Conservation (phyloP, 108 stramenopile species). For the Cyclotella baltica region DNA sequence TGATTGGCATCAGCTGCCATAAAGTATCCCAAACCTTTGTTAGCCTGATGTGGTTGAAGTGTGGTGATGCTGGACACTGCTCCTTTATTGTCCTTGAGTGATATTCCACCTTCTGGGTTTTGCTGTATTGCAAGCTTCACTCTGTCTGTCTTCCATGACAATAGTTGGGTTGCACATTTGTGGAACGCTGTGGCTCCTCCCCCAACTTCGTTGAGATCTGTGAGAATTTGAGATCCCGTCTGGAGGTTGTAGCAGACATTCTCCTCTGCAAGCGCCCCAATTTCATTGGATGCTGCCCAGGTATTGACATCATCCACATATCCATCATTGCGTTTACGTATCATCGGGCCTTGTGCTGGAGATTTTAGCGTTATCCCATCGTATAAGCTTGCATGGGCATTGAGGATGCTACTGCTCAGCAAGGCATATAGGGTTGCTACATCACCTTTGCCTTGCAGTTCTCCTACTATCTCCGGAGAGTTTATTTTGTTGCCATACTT, state of each 20-base stretch:
- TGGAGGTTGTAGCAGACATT: not conserved
- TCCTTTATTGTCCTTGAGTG: not conserved
- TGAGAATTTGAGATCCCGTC: not conserved
- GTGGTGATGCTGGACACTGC: not conserved
- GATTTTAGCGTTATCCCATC: not conserved
- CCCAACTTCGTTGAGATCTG: not conserved
- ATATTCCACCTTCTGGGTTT: not conserved
- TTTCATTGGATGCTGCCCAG: not conserved
- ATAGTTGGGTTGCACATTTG: constrained; percentile 1
- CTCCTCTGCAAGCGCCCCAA: not conserved
- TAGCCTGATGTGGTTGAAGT: not conserved
- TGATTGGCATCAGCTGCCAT: not conserved
- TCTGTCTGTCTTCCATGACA: not conserved
- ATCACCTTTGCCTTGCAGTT: constrained; percentile 33
- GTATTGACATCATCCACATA: constrained; percentile 31
- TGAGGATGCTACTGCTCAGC: not conserved
- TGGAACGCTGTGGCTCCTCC: constrained; percentile 13
- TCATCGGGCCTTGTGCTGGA: not conserved
- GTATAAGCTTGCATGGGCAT: not conserved
- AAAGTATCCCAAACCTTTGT: not conserved
- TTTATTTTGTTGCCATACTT: not conserved
- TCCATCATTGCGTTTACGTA: not conserved
- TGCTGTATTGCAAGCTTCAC: not conserved
- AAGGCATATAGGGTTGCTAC: not conserved
- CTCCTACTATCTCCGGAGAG: not conserved